These are phyloP conservation scores for Collybia nuda DNA, from an alignment of 768 basidiomycete genomes.

Conservation along the genomic window DNA sequence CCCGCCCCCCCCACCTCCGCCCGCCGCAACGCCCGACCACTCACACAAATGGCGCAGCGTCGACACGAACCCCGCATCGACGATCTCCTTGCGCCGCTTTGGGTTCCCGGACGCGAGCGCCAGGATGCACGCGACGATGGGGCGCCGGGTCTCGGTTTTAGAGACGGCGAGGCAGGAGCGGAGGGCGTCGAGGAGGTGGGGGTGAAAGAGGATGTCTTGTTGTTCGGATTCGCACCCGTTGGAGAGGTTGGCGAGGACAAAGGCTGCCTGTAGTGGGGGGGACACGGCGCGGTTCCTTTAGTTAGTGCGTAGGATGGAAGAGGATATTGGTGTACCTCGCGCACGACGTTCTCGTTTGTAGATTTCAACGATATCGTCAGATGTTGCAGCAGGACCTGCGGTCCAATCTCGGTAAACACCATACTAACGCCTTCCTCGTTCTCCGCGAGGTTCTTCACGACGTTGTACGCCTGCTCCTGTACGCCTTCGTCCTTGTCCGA, in stretches of 20 bases:
- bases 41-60: slow-evolving; percentile 42
- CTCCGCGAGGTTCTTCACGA: slow-evolving; percentile 68
- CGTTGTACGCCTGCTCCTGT: slow-evolving; percentile 71
- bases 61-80: slow-evolving; percentile 38
- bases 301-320: slow-evolving; percentile 3
- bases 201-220: slow-evolving; percentile 48
- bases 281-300: too few species aligned
- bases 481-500: slow-evolving; percentile 51
- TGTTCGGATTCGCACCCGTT: slow-evolving; percentile 57
- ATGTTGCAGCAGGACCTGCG: slow-evolving; percentile 40
- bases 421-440: slow-evolving; percentile 63
- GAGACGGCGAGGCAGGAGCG: slow-evolving; percentile 60
- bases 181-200: slow-evolving; percentile 51
- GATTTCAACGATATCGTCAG: slow-evolving; percentile 52
- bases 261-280: slow-evolving; percentile 43
- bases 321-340: slow-evolving; percentile 36
- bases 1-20: slow-evolving; percentile 7
- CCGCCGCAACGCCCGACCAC: slow-evolving; percentile 15
- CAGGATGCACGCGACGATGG: slow-evolving; percentile 59
- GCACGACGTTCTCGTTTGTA: slow-evolving; percentile 50
- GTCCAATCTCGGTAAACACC: slow-evolving; percentile 54
- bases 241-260: slow-evolving; percentile 65
- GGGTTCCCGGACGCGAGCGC: slow-evolving; percentile 50
- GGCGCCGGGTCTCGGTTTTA: slow-evolving; percentile 55
- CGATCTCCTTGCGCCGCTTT: slow-evolving; percentile 28